Evolutionary conservation across 2,329 filamentous ascomycete genomes (phyloP), one percentile per base, ranked within the genome.

Genomic region (Diplocarpon mali): DNA sequence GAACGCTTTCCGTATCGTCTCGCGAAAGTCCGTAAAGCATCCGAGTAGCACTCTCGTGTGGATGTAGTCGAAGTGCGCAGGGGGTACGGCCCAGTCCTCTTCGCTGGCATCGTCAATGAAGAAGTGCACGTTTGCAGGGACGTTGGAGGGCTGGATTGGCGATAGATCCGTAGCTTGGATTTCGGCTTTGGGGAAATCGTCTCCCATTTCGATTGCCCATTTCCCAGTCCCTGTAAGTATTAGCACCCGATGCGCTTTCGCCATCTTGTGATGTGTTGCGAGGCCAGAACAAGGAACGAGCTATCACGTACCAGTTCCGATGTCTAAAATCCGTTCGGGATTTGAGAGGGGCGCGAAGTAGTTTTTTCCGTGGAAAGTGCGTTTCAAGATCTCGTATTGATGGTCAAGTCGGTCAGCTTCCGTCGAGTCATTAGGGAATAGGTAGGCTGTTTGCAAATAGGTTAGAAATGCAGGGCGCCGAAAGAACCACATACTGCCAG

Each of bases 91-190:
- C 65, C 65, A 69, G 31, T 64, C 64, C 68, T 55, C 49, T 34
- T 59, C 56, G n/a, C 39, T 46, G 8, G 53, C 55, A 47, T 60
- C 58, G 37, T 60, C 56, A 37, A 89, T 72, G 48, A 78, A 77
- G 53, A 89, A 89, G 50, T 78, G 75, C 12, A 87, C 80, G 50
- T 89, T 89, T 14, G 75, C 72, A 0, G 84, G 83, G 1, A 86
- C 79, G 38, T 73, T 68, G 4, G 65, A 65, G 2, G 80, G 78
- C 56, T 85, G 80, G 20, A 83, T 78, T 1, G 80, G 78, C 1
- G 78, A 83, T 5, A 85, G 67, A 55, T 85, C 80, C 8, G 75
- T 81, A 28, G 75, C 79, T 42, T 73, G 68, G 29, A 84, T 67
- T 47, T 71, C 63, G 10, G 79, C 65, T 3, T 69, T 57, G 11